phyloP scores from a whole-genome alignment of 2,329 filamentous ascomycete species.

The Eurotiales sp. region DNA sequence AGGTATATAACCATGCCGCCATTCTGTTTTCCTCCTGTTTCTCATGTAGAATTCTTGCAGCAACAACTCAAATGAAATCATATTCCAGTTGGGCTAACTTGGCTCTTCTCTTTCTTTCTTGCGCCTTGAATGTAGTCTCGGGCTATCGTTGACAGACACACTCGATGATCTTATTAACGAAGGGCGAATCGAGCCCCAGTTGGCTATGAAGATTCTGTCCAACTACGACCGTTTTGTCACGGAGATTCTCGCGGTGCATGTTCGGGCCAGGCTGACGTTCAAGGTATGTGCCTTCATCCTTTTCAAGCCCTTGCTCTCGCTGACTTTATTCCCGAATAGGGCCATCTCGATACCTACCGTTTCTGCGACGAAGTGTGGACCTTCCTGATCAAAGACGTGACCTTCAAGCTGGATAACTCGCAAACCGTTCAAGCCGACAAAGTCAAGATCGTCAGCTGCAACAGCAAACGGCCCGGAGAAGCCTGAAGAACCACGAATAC shows the following conservation, averaged over 20 bases:
- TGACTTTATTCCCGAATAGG: slow-evolving; percentile 50
- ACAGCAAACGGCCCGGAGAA: slow-evolving; percentile 75
- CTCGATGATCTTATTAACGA: slow-evolving; percentile 95
- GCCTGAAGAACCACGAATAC: too few species aligned
- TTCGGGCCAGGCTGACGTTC: slow-evolving; percentile 86
- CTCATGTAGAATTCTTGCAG: background rate
- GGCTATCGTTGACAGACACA: slow-evolving; percentile 87
- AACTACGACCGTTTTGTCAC: slow-evolving; percentile 95
- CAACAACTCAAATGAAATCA: background rate
- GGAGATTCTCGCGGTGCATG: slow-evolving; percentile 84
- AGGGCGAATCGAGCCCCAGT: slow-evolving; percentile 91
- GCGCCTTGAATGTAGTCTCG: slow-evolving; percentile 62
- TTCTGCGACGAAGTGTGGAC: slow-evolving; percentile 99
- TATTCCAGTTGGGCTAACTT: slow-evolving; percentile 15
- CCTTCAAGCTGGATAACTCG: slow-evolving; percentile 92
- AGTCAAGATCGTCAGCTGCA: slow-evolving; percentile 98
- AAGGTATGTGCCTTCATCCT: slow-evolving; percentile 61
- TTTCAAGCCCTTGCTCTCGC: too few species aligned
- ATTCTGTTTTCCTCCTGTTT: background rate
- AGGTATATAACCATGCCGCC: slow-evolving; percentile 60
- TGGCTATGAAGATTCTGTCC: slow-evolving; percentile 95
- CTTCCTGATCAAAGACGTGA: slow-evolving; percentile 96
- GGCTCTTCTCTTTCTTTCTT: too few species aligned
- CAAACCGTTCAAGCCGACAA: slow-evolving; percentile 76
- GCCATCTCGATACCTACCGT: slow-evolving; percentile 94